Base-by-base conservation (phyloP, 2,329 filamentous ascomycete genomes). In the Coniosporium tulheliwenetii region DNA sequence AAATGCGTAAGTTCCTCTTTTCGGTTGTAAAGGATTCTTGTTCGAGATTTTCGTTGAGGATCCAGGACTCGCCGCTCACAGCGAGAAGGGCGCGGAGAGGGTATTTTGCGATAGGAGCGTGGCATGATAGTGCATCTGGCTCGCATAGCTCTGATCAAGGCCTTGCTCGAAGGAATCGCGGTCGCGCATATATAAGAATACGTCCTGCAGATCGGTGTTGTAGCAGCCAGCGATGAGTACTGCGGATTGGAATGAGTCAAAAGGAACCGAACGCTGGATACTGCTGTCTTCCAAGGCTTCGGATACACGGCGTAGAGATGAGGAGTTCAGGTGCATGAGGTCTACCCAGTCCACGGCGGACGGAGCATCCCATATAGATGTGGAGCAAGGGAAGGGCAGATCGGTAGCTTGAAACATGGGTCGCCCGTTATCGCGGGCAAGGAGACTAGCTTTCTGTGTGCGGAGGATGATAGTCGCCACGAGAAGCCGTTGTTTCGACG, bases 41-140 rank as follows among this genome's bases (percentile, higher is more conserved):
- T n/a, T 35, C 7, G 2, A 66, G 48, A 39, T 66, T 65, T 43
- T 64, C 60, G 1, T 53, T 58, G n/a, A 67, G 49, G 8, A 65
- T 53, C 64, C 64, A 68, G 12, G 60, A 58, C 39, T 67, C 62
- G 31, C 64, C 63, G 3, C 60, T 56, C 0, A 66, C 56, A 29
- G 63, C 63, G 10, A 68, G 49, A 4, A 68, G 49, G 1, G 62
- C 56, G 14, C 61, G 60, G 5, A 65, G 46, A 1, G 63, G 64
- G 55, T 57, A 8, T 57, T 45, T 35, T 56, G 58, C 13, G 58
- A 51, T 1, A 66, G 54, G 42, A 60, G 59, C 12, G 56, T 49
- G 2, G 57, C 57, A 13, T 59, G 52, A 15, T 62, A 56, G 9
- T 19, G 30, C 19, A 13, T 8, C 30, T 52, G 45, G 13, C 45